A percentile compares a stretch with the other conserved stretches of the same genome.
These are phyloP conservation scores for Dissophora globulifera DNA, from an alignment of 192 early-diverging fungal species.

Conservation along the genomic window DNA sequence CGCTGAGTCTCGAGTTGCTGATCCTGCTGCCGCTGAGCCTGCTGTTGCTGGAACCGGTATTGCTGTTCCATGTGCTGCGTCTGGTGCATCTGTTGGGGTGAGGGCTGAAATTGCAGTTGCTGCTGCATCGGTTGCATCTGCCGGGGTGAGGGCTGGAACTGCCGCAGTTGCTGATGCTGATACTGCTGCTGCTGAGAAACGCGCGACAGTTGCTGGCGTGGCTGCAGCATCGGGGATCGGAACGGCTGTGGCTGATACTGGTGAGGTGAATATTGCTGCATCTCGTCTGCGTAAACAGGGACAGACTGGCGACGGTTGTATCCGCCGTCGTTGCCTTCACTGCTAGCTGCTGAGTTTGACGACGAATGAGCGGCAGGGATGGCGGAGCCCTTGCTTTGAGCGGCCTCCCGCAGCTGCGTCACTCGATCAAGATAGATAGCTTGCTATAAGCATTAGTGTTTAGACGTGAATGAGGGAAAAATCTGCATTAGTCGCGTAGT, in stretches of 20 bases:
- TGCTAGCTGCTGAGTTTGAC: background rate
- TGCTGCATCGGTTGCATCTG: too few relatives aligned
- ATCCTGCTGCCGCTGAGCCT: conserved; percentile 6
- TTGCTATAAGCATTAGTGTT: conserved; percentile 13
- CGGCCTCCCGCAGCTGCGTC: conserved; percentile 25
- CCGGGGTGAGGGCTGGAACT: background rate
- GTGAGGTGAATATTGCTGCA: conserved; percentile 11
- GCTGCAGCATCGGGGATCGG: background rate
- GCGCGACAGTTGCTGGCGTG: background rate
- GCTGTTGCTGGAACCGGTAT: background rate
- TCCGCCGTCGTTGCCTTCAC: conserved; percentile 3
- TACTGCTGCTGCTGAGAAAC: background rate
- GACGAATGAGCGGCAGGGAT: background rate
- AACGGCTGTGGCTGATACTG: conserved; percentile 14
- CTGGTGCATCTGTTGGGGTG: background rate
- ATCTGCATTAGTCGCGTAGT: background rate
- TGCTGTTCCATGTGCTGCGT: background rate
- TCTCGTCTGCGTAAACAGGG: conserved; percentile 1
- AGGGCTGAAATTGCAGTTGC: background rate
- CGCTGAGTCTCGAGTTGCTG: conserved; percentile 6
- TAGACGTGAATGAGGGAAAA: background rate
- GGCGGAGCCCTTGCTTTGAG: background rate
- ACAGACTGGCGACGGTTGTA: conserved; percentile 15
- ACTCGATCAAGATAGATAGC: conserved; percentile 50
- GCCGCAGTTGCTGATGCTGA: background rate